Percentiles rank a stretch among this genome's conserved stretches.
Evolutionary conservation across 495 filamentous ascomycete species (phyloP).

Genomic region (Amphirosellinia nigrospora): DNA sequence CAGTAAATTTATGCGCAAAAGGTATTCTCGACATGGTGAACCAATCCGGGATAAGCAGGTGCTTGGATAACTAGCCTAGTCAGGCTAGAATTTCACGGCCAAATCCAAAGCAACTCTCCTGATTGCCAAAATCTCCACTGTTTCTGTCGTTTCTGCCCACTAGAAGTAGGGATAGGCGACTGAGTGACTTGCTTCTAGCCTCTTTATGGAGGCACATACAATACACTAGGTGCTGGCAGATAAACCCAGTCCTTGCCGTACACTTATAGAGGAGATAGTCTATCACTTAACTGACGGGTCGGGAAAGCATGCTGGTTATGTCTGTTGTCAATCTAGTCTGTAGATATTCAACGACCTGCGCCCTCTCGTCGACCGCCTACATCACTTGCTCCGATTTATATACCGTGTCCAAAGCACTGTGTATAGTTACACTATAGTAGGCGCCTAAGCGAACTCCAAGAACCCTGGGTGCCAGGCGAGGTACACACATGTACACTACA

Average conservation of each 20-base stretch:
- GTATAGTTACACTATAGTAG: too few species aligned
- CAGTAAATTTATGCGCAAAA: too few species aligned
- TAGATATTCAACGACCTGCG: neutral
- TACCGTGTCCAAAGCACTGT: neutral
- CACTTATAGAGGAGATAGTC: too few species aligned
- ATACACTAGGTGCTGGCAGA: neutral
- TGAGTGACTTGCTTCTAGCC: constrained; percentile 19
- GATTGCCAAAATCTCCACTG: neutral
- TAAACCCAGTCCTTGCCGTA: too few species aligned
- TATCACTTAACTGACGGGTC: too few species aligned
- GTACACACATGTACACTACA: constrained; percentile 4
- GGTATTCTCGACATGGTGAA: constrained; percentile 6
- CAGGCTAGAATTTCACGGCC: constrained; percentile 8
- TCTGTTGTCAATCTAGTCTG: neutral
- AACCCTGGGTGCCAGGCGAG: neutral
- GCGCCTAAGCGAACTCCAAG: neutral
- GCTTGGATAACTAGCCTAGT: constrained; percentile 9
- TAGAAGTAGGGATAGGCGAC: constrained; percentile 6
- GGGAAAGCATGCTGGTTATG: too few species aligned
- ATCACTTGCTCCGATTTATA: neutral
- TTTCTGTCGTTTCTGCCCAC: constrained; percentile 5
- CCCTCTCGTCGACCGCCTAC: too few species aligned
- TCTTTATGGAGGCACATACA: neutral
- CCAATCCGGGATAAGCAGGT: constrained; percentile 27
- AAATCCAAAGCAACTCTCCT: neutral